Base-by-base conservation (phyloP, 805 yeast species). In the Candida rishiriensis region DNA sequence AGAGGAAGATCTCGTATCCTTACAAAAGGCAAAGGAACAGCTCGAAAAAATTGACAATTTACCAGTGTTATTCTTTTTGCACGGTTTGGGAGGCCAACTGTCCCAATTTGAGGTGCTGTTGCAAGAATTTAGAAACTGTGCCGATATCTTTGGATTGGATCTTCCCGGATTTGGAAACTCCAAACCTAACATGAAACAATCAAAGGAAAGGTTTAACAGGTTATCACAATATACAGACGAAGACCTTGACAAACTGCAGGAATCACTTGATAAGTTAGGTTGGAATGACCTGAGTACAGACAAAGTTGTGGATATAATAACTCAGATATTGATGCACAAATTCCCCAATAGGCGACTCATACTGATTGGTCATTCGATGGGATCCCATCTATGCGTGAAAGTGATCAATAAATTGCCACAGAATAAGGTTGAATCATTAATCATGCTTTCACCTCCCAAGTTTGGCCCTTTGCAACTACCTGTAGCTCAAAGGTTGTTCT, bases 1-100 rank as follows among this genome's bases (percentile, higher is more conserved):
- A n/a, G 36, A 41, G 6, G 42, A 44, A 3, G 56, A 53, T 39
- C 13, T 46, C 5, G 41, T 43, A 34, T 53, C 54, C 9, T 29
- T 52, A 11, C 32, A 37, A n/a, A 49, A 49, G 3, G 58, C 56
- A 0, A 39, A 47, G n/a, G 55, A 52, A 8, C 62, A 40, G 54
- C 32, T 59, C 41, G 50, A 54, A 10, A 71, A 72, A 44, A 63
- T 79, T 33, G 61, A 70, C 18, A 68, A 68, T 12, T 57, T 79
- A 34, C 95, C 95, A 0, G 66, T 81, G 2, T 62, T 85, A 6
- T 64, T 88, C 2, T 77, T 88, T 44, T 58, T 90, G 15, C 97
- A 89, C 66, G 98, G 98, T 0, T 63, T 91, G 16, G 98, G 97
- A 1, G 98, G 98, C 2, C 91, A 83, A 54, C 69, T 86, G 59